Evolutionary conservation across 371 early-diverging fungal species (phyloP).

Genomic region (Blyttiomyces sp.): DNA sequence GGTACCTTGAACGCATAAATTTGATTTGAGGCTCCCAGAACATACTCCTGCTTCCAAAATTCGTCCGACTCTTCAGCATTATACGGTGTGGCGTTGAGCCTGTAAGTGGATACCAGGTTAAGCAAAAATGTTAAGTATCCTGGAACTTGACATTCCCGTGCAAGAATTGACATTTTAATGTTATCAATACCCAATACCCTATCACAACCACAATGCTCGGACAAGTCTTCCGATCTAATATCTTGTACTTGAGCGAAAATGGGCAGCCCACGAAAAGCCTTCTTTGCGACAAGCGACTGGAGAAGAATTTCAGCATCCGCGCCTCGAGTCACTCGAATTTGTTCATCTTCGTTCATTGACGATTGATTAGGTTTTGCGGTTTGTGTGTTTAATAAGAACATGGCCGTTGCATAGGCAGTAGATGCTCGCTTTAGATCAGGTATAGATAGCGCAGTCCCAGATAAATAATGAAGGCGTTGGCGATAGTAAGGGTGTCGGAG

Average conservation of each 20-base stretch:
- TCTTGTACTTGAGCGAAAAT: slow-evolving; percentile 46
- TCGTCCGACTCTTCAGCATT: slow-evolving; percentile 2
- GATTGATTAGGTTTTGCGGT: neutral
- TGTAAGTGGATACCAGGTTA: slow-evolving; percentile 43
- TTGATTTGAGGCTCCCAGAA: slow-evolving; percentile 42
- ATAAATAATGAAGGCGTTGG: slow-evolving; percentile 32
- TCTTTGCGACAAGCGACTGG: slow-evolving; percentile 41
- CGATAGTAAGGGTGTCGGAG: slow-evolving; percentile 46
- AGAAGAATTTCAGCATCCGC: slow-evolving; percentile 43
- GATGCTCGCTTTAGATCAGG: slow-evolving; percentile 36
- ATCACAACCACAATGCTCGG: slow-evolving; percentile 44
- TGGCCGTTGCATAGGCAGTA: slow-evolving; percentile 34
- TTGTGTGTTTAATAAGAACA: slow-evolving; percentile 37
- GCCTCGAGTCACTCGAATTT: slow-evolving; percentile 32
- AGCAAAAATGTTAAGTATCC: slow-evolving; percentile 39
- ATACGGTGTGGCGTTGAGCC: neutral
- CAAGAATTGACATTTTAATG: slow-evolving; percentile 41
- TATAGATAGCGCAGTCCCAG: slow-evolving; percentile 32
- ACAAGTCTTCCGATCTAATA: slow-evolving; percentile 38
- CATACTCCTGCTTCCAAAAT: slow-evolving; percentile 42
- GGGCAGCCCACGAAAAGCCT: slow-evolving; percentile 38
- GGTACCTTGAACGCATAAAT: slow-evolving; percentile 40
- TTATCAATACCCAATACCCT: slow-evolving; percentile 43
- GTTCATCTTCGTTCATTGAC: slow-evolving; percentile 27
- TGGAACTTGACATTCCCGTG: slow-evolving; percentile 41